phyloP scores from a whole-genome alignment of 2,329 filamentous ascomycete genomes.

The Penicillium sp. region DNA sequence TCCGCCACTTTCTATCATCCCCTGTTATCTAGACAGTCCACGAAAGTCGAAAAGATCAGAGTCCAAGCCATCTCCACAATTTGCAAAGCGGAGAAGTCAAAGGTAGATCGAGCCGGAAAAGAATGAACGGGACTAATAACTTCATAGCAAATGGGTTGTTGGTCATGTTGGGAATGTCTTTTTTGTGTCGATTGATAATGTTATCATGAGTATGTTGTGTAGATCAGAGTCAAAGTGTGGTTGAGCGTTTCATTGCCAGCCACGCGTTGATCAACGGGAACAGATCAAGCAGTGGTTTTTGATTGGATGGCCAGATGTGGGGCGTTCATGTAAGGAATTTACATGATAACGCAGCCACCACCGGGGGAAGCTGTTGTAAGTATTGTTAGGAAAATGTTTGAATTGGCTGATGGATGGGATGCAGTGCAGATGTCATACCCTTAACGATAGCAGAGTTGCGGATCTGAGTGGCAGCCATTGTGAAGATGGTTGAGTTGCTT shows the following conservation, averaged over 20 bases:
- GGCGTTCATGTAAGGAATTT: conserved; percentile 18
- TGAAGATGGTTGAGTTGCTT: conserved; percentile 16
- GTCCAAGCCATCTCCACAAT: background rate
- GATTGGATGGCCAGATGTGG: background rate
- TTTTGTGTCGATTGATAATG: background rate
- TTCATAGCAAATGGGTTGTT: background rate
- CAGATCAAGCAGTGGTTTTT: background rate
- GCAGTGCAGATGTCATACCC: conserved; percentile 12
- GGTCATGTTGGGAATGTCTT: conserved; percentile 1
- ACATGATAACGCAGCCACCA: conserved; percentile 32
- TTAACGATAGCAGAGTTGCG: conserved; percentile 23
- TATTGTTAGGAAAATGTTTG: background rate
- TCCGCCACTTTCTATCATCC: background rate
- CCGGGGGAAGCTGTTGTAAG: conserved; percentile 25
- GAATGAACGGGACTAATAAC: conserved; percentile 15
- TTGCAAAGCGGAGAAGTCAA: too few relatives aligned
- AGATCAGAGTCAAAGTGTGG: background rate
- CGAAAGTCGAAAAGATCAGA: background rate
- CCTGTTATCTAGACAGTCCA: background rate
- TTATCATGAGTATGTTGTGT: background rate
- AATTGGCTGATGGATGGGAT: background rate
- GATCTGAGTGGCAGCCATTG: conserved; percentile 25
- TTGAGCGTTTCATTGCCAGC: background rate
- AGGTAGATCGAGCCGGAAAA: conserved; percentile 1
- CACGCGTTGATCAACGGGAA: background rate